A percentile compares a stretch with the other conserved stretches of the same genome.
phyloP scores from a whole-genome alignment of 495 filamentous ascomycete genomes.

The Hyphodiscus hymeniophilus region DNA sequence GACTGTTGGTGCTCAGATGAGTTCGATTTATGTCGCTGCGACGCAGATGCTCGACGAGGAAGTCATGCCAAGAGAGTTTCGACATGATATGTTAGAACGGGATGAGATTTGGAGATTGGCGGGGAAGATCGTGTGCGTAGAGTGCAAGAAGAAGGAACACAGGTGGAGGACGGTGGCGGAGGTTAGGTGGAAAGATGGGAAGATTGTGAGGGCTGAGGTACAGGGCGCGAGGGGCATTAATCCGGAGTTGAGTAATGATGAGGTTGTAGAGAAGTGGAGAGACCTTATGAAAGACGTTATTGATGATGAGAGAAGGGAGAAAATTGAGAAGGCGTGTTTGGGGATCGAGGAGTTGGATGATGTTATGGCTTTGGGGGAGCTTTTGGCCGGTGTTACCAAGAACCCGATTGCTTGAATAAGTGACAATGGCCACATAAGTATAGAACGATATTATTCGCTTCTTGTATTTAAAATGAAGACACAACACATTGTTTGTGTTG shows the following conservation, averaged over 20 bases:
- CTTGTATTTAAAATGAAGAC: too few relatives aligned
- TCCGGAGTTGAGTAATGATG: slow-evolving; percentile 28
- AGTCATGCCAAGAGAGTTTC: slow-evolving; percentile 30
- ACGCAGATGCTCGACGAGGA: slow-evolving; percentile 32
- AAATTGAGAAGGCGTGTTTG: slow-evolving; percentile 29
- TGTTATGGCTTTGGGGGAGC: slow-evolving; percentile 1
- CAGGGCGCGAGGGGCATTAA: slow-evolving; percentile 20
- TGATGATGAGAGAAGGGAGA: slow-evolving; percentile 21
- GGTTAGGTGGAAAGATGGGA: slow-evolving; percentile 23
- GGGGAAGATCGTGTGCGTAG: slow-evolving; percentile 29
- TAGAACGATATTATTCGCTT: too few relatives aligned
- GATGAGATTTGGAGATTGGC: slow-evolving; percentile 32
- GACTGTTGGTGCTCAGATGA: slow-evolving; percentile 37
- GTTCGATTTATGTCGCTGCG: slow-evolving; percentile 32
- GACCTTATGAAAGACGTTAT: slow-evolving; percentile 24
- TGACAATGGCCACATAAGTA: too few relatives aligned
- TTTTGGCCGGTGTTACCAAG: neutral
- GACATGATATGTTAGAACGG: slow-evolving; percentile 26
- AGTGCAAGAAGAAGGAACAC: slow-evolving; percentile 21
- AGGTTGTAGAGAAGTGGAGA: slow-evolving; percentile 29
- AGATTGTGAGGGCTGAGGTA: slow-evolving; percentile 17
- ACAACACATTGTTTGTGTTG: too few relatives aligned
- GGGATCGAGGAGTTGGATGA: slow-evolving; percentile 16
- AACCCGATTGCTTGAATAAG: neutral
- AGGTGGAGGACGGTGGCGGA: neutral